phyloP scores from a whole-genome alignment of 2,329 filamentous ascomycete genomes.

The Ilyonectria destructans region DNA sequence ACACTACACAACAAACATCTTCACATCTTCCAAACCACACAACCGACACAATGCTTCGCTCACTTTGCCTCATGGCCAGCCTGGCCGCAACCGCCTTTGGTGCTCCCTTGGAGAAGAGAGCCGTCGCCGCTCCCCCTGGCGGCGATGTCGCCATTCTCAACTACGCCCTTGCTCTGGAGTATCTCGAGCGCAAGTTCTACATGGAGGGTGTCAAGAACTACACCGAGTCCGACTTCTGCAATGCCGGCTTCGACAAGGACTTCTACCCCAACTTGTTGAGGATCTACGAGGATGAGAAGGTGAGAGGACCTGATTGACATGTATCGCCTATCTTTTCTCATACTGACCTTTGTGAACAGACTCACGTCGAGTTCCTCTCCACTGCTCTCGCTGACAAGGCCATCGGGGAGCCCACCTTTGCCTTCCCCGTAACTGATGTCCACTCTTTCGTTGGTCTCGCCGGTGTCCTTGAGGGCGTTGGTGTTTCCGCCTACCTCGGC shows the following conservation, averaged over 20 bases:
- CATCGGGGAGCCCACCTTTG: conserved; percentile 70
- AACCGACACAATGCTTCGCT: conserved; percentile 19
- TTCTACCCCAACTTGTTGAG: conserved; percentile 73
- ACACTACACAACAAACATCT: neutral
- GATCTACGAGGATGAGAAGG: conserved; percentile 68
- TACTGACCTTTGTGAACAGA: neutral
- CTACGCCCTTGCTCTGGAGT: conserved; percentile 68
- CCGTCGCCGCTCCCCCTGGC: conserved; percentile 29
- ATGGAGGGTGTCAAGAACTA: conserved; percentile 72
- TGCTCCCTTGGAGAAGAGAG: conserved; percentile 34
- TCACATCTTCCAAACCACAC: neutral
- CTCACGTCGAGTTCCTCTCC: conserved; percentile 72
- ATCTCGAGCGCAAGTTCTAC: conserved; percentile 77
- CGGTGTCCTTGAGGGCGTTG: conserved; percentile 76
- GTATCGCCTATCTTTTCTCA: neutral
- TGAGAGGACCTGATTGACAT: neutral
- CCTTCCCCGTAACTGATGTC: conserved; percentile 72
- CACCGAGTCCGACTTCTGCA: conserved; percentile 66
- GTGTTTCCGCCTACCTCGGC: conserved; percentile 76
- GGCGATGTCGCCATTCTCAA: conserved; percentile 58
- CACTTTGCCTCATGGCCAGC: conserved; percentile 25
- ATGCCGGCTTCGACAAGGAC: conserved; percentile 64
- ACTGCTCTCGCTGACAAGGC: conserved; percentile 58
- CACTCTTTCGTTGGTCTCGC: conserved; percentile 74
- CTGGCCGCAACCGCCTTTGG: conserved; percentile 20